Conservation (phyloP, 2,329 filamentous ascomycete species). For the Fusarium sororula region DNA sequence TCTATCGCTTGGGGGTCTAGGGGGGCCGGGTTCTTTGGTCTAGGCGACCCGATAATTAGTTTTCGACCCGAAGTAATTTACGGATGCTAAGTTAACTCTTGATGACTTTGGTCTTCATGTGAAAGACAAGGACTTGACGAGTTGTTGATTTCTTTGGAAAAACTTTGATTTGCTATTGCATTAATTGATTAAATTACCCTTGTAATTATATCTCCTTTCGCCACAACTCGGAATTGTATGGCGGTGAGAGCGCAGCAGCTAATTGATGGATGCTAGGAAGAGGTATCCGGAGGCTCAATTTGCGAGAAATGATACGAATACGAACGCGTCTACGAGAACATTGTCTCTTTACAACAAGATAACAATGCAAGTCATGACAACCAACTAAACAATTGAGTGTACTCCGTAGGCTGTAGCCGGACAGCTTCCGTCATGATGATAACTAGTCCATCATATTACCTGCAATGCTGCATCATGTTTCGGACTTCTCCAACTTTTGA, state of each 20-base stretch:
- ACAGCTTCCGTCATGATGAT: neutral
- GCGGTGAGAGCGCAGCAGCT: slow-evolving; percentile 34
- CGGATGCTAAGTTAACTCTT: neutral
- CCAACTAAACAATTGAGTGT: neutral
- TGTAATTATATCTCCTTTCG: neutral
- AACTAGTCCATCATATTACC: neutral
- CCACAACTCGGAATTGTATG: slow-evolving; percentile 2
- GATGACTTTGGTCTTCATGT: slow-evolving; percentile 7
- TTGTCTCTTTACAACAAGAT: neutral
- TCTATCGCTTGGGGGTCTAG: slow-evolving; percentile 28
- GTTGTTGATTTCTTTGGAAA: neutral
- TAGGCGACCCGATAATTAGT: slow-evolving; percentile 16
- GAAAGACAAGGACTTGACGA: slow-evolving; percentile 10
- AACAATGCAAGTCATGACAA: neutral
- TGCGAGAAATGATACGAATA: slow-evolving; percentile 44
- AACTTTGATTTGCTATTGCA: slow-evolving; percentile 4
- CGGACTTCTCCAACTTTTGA: neutral
- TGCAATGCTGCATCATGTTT: neutral
- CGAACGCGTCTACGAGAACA: slow-evolving; percentile 42
- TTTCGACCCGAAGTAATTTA: slow-evolving; percentile 7
- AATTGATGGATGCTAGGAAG: slow-evolving; percentile 9
- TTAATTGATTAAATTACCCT: neutral
- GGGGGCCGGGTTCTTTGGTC: slow-evolving; percentile 20
- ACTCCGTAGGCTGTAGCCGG: neutral
- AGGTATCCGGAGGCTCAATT: slow-evolving; percentile 29